Conservation (phyloP, 1,284 basidiomycete species). For the Trametes polyzona region DNA sequence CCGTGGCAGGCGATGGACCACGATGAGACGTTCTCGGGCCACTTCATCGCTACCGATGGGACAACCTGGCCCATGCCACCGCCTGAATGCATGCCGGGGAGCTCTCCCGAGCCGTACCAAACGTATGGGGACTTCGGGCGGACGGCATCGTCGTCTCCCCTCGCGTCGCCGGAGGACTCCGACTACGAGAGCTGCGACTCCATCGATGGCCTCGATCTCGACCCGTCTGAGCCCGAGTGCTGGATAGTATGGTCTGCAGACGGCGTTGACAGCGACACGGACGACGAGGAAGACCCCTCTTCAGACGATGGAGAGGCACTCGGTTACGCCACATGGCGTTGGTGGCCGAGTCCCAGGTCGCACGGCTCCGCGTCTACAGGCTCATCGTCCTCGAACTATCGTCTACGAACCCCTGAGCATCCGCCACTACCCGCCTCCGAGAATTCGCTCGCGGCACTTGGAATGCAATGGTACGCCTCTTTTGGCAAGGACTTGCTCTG, state of each 20-base stretch:
- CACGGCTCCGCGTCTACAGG: too few species aligned
- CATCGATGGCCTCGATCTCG: neutral
- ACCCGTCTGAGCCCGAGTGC: neutral
- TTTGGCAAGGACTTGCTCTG: constrained; percentile 7
- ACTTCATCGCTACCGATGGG: constrained; percentile 18
- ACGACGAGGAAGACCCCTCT: neutral
- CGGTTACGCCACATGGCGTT: neutral
- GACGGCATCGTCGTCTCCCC: neutral
- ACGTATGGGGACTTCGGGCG: neutral
- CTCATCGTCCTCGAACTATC: neutral
- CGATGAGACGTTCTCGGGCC: neutral
- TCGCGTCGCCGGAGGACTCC: neutral
- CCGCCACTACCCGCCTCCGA: neutral
- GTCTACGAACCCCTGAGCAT: neutral
- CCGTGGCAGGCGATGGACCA: neutral
- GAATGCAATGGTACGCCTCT: constrained; percentile 5
- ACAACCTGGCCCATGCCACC: constrained; percentile 17
- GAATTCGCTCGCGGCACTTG: neutral
- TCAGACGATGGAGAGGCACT: neutral
- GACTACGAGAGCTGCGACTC: neutral
- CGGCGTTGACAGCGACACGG: neutral
- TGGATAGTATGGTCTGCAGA: neutral
- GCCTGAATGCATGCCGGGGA: constrained; percentile 11
- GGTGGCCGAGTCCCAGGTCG: too few species aligned
- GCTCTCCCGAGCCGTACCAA: neutral